Evolutionary conservation across 108 stramenopile genomes (phyloP).

Genomic region (Mayamaea pseudoterrestris): DNA sequence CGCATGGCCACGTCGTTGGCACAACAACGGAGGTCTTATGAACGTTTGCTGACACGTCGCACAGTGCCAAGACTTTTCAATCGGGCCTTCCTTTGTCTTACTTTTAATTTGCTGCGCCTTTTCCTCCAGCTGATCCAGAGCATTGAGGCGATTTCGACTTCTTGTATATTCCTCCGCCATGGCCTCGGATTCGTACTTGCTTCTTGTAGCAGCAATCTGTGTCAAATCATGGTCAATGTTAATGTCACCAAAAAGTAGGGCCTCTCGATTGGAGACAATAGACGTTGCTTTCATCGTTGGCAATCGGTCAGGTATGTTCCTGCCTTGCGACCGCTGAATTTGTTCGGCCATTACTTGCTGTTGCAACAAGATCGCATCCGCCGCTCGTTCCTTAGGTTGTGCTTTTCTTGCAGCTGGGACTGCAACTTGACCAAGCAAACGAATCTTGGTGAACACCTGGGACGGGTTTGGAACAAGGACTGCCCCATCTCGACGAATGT

Average conservation of each 20-base stretch:
- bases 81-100: not conserved
- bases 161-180: constrained; percentile 60
- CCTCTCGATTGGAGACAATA: not conserved
- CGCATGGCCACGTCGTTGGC: constrained; percentile 19
- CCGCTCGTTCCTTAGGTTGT: too few species aligned
- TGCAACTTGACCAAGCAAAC: not conserved
- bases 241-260: not conserved
- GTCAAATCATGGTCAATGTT: not conserved
- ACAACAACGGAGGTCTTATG: constrained; percentile 7
- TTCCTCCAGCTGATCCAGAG: constrained; percentile 37
- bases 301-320: too few species aligned
- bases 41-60: constrained; percentile 18
- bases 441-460: too few species aligned
- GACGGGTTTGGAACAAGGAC: not conserved
- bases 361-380: too few species aligned
- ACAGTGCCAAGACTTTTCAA: constrained; percentile 38
- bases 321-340: too few species aligned
- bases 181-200: constrained; percentile 53
- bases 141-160: constrained; percentile 33
- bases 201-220: constrained; percentile 33
- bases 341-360: too few species aligned
- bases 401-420: too few species aligned
- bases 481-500: too few species aligned
- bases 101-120: constrained; percentile 1
- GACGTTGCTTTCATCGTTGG: too few species aligned